These are phyloP conservation scores for Patellifolia procumbens DNA, from an alignment of 179 eudicot genomes.

Conservation along the genomic window DNA sequence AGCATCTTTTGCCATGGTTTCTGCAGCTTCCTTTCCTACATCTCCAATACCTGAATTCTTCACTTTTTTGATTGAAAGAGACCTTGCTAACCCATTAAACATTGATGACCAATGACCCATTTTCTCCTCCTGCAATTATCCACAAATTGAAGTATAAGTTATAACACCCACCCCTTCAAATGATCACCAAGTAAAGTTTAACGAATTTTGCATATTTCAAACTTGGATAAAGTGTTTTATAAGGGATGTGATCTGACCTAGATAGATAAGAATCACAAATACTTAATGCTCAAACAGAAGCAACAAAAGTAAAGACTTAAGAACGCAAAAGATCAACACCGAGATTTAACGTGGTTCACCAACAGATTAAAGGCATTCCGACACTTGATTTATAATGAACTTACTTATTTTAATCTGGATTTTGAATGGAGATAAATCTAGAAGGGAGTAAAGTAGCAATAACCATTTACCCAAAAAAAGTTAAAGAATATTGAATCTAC, in stretches of 20 bases:
- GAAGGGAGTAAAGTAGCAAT: conserved; percentile 19
- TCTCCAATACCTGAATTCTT: conserved; percentile 49
- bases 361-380: no score
- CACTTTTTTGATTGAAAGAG: conserved; percentile 51
- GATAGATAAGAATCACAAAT: conserved; percentile 31
- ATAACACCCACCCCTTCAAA: not conserved
- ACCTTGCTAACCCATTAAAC: conserved; percentile 80
- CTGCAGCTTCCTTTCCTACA: conserved; percentile 61
- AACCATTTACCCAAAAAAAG: conserved; percentile 23
- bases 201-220: not conserved
- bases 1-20: conserved; percentile 63
- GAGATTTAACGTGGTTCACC: no score
- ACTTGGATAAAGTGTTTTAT: conserved; percentile 17
- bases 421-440: conserved; percentile 30
- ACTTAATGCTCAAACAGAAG: no score
- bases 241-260: conserved; percentile 39
- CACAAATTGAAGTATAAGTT: conserved; percentile 14
- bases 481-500: conserved; percentile 37
- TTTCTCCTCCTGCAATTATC: conserved; percentile 29
- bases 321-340: no score
- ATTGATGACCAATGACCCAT: conserved; percentile 88
- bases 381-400: no score
- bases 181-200: conserved; percentile 20
- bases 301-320: no score
- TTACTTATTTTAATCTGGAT: not conserved